Evolutionary conservation across 2,329 filamentous ascomycete genomes (phyloP), one percentile per base, ranked within the genome.

Genomic region (Cryphonectria japonica): DNA sequence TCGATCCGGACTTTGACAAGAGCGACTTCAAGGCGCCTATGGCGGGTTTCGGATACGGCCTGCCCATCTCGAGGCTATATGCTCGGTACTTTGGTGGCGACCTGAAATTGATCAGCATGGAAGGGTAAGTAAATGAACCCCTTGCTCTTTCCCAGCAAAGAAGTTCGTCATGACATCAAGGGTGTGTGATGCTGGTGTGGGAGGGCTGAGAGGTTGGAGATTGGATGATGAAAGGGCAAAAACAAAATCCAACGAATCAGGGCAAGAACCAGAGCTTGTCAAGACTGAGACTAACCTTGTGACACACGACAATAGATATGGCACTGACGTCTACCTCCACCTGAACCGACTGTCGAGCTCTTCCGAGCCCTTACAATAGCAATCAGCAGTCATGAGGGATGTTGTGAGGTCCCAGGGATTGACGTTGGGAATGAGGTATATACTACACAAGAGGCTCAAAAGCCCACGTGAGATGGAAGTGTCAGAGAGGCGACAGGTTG

Each of bases 11-110:
- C 80, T 99, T 98, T 81, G 95, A 99, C 82, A 97, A 98, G 84
- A 97, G 92, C 83, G 96, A 99, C 81, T 99, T 99, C 86, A 98
- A 99, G 82, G 96, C 96, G 16, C 96, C 96, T 1, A 98, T 99
- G 96, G 96, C 96, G 73, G 96, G 96, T 2, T 99, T 98, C 78
- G 96, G 96, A n/a, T 99, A 99, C 78, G 96, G 96, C 22, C 80
- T 99, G 75, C 96, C 96, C 0, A 98, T 99, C 73, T 97, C 93
- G 76, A 87, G 96, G 75, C 85, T 99, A 67, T 99, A 99, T 78
- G 96, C 96, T 69, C 87, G 96, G 75, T 99, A 99, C 83, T 99
- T 99, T 83, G 96, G 96, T 72, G 96, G 96, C 71, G 96, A 99
- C 81, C 81, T 99, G 77, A 98, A 98, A 83, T 83, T 99, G 80